These are phyloP conservation scores for Berberis thunbergii DNA, from an alignment of 164 flowering plant species.

Conservation along the genomic window DNA sequence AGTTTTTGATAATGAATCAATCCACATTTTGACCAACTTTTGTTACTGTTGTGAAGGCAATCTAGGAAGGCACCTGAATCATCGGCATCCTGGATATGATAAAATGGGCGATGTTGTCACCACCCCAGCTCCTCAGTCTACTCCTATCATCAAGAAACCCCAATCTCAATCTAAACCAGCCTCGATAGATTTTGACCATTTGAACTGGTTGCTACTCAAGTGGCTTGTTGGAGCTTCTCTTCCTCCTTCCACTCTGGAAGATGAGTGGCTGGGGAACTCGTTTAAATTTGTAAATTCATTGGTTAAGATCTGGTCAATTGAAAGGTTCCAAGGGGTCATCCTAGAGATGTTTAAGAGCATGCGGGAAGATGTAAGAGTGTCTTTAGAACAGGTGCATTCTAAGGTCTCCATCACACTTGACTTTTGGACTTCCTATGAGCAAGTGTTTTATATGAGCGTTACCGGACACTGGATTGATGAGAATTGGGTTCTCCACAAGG, in stretches of 20 bases:
- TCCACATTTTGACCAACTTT: not conserved
- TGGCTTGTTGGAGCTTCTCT: constrained; percentile 68
- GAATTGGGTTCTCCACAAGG: constrained; percentile 69
- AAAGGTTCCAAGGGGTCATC: constrained; percentile 48
- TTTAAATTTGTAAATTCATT: constrained; percentile 70
- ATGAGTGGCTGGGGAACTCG: constrained; percentile 61
- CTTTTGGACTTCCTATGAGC: constrained; percentile 85
- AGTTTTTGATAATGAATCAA: not conserved
- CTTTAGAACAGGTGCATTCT: constrained; percentile 55
- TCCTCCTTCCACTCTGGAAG: constrained; percentile 70
- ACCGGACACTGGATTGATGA: constrained; percentile 91
- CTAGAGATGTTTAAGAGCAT: constrained; percentile 71
- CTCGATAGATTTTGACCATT: constrained; percentile 67
- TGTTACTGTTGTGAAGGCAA: constrained; percentile 50
- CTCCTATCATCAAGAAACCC: constrained; percentile 38
- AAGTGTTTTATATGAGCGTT: constrained; percentile 73
- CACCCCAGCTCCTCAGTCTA: constrained; percentile 29
- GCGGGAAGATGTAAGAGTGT: constrained; percentile 55
- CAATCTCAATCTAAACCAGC: constrained; percentile 45
- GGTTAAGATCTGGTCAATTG: constrained; percentile 61
- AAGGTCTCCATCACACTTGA: constrained; percentile 71
- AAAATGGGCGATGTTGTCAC: constrained; percentile 32
- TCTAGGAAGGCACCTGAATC: constrained; percentile 89
- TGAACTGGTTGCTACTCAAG: constrained; percentile 88
- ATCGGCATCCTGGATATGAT: constrained; percentile 95